Percentiles rank a stretch among this genome's conserved stretches.
phyloP scores from a whole-genome alignment of 1,139 yeast species.

The Pichia terricola region DNA sequence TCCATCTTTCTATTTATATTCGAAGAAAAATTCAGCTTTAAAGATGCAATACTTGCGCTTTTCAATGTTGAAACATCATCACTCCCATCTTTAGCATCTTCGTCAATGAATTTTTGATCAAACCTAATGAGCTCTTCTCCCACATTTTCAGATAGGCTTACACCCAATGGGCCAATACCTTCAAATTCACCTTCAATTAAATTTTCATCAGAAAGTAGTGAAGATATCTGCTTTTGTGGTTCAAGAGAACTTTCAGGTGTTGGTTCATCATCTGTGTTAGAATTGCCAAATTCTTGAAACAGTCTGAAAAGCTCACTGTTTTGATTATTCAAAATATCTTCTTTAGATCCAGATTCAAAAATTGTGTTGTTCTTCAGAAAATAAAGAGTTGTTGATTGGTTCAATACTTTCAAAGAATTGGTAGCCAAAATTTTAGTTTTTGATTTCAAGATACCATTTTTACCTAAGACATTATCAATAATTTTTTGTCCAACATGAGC shows the following conservation, averaged over 20 bases:
- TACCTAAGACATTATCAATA: conserved; percentile 48
- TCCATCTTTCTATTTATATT: conserved; percentile 22
- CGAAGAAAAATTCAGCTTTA: conserved; percentile 25
- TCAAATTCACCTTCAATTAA: conserved; percentile 16
- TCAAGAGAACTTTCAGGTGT: neutral
- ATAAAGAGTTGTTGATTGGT: conserved; percentile 53
- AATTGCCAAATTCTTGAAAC: conserved; percentile 35
- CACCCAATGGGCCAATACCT: conserved; percentile 14
- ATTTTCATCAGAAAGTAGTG: conserved; percentile 3
- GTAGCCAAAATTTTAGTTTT: conserved; percentile 76
- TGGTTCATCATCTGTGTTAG: neutral
- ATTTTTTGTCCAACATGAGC: conserved; percentile 73
- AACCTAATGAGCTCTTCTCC: conserved; percentile 12
- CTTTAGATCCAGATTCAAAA: conserved; percentile 51
- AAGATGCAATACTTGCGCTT: conserved; percentile 54
- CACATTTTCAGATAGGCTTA: conserved; percentile 12
- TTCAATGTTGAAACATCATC: conserved; percentile 30
- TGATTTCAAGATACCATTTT: conserved; percentile 54
- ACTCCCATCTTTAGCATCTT: conserved; percentile 1
- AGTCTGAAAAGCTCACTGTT: conserved; percentile 36
- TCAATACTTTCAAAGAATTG: conserved; percentile 65
- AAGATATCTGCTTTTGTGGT: neutral
- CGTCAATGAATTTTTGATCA: conserved; percentile 3
- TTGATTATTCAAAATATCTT: conserved; percentile 34
- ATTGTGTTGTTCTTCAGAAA: conserved; percentile 53